phyloP scores from a whole-genome alignment of 805 yeast genomes.

The Nakazawaea laoshanensis region DNA sequence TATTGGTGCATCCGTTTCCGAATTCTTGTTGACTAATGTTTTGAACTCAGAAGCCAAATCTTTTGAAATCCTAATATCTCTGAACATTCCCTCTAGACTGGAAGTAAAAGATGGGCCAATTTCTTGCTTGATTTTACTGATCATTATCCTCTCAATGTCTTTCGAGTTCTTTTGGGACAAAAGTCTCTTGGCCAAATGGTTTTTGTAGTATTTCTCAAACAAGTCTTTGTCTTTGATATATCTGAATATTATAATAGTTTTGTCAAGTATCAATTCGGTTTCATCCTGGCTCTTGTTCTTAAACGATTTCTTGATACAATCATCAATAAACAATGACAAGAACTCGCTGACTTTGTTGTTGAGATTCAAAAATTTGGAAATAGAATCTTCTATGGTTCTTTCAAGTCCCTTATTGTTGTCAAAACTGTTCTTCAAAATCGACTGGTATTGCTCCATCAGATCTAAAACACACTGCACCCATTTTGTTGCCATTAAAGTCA shows the following conservation, averaged over 20 bases:
- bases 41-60: constrained; percentile 36
- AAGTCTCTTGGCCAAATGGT: constrained; percentile 77
- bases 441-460: constrained; percentile 41
- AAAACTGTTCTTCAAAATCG: constrained; percentile 40
- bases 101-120: constrained; percentile 74
- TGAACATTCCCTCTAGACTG: constrained; percentile 79
- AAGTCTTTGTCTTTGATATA: constrained; percentile 76
- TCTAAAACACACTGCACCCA: constrained; percentile 59
- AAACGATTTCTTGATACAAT: constrained; percentile 40
- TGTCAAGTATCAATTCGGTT: constrained; percentile 37
- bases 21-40: constrained; percentile 8
- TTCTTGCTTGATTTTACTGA: constrained; percentile 62
- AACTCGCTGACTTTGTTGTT: constrained; percentile 42
- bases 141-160: constrained; percentile 64
- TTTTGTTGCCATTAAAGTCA: constrained; percentile 47
- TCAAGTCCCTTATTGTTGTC: constrained; percentile 38
- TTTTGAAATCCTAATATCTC: constrained; percentile 59
- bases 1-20: constrained; percentile 11
- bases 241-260: constrained; percentile 54
- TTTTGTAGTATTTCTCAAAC: constrained; percentile 78
- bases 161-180: constrained; percentile 35
- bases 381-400: constrained; percentile 50
- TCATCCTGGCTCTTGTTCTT: constrained; percentile 37
- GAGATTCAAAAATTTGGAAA: constrained; percentile 52
- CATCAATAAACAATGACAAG: constrained; percentile 50